A percentile compares a stretch with the other conserved stretches of the same genome.
phyloP scores from a whole-genome alignment of 495 filamentous ascomycete species.

The Tuber calosporum region DNA sequence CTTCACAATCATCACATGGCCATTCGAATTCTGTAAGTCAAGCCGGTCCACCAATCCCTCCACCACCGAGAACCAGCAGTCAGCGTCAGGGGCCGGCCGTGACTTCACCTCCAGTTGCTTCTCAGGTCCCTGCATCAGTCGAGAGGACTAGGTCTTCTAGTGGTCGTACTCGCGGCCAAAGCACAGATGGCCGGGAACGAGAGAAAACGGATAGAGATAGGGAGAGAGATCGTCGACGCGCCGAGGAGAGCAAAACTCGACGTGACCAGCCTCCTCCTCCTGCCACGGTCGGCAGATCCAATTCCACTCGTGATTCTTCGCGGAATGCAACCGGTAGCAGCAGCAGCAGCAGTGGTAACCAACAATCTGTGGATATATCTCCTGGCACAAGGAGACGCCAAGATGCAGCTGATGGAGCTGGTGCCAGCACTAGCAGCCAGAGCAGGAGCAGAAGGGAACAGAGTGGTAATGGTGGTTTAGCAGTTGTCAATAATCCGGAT shows the following conservation, averaged over 20 bases:
- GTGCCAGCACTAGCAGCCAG: constrained; percentile 27
- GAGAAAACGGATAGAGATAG: constrained; percentile 30
- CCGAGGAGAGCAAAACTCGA: constrained; percentile 34
- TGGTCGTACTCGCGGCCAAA: constrained; percentile 33
- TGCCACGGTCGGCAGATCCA: constrained; percentile 35
- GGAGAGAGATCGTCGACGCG: constrained; percentile 34
- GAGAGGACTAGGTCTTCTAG: constrained; percentile 31
- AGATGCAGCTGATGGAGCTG: constrained; percentile 31
- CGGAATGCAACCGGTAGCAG: constrained; percentile 22
- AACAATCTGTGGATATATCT: constrained; percentile 26
- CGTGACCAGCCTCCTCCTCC: constrained; percentile 24
- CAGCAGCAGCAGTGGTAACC: constrained; percentile 20
- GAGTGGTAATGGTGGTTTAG: constrained; percentile 23
- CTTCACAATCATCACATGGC: constrained; percentile 11
- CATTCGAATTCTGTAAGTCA: constrained; percentile 26
- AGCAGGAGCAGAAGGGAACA: constrained; percentile 25
- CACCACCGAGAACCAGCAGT: constrained; percentile 39
- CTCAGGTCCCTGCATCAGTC: constrained; percentile 16
- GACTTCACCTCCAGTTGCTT: constrained; percentile 28
- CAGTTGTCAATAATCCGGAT: constrained; percentile 33
- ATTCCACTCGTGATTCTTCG: constrained; percentile 34
- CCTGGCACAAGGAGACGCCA: constrained; percentile 31
- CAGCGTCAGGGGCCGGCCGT: constrained; percentile 34
- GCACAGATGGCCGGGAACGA: constrained; percentile 35
- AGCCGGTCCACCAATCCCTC: constrained; percentile 36